Evolutionary conservation across 1,139 yeast genomes (phyloP).

Genomic region (Sugiyamaella paludigena): DNA sequence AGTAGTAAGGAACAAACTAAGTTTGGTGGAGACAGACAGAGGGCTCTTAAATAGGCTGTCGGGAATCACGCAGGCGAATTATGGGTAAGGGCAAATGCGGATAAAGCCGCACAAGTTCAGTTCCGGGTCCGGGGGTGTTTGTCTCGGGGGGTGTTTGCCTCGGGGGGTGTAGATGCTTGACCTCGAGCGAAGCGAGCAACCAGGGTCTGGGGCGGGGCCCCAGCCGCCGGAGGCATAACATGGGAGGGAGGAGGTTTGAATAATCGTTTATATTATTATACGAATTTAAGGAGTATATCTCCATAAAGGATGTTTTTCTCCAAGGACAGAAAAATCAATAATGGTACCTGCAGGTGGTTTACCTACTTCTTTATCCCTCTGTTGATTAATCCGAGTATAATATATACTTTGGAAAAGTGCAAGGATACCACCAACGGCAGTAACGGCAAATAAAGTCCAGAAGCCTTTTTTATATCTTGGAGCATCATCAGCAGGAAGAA

Average conservation of each 20-base stretch:
- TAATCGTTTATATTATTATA: not conserved
- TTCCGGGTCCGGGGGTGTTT: too few relatives aligned
- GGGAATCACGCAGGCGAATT: too few relatives aligned
- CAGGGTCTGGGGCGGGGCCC: not conserved
- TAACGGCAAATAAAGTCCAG: conserved; percentile 16
- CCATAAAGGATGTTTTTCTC: conserved; percentile 18
- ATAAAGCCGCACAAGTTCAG: too few relatives aligned
- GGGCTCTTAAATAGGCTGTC: too few relatives aligned
- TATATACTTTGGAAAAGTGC: conserved; percentile 13
- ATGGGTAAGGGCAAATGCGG: too few relatives aligned
- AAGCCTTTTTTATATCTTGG: conserved; percentile 14
- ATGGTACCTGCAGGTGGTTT: conserved; percentile 15
- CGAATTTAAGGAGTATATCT: conserved; percentile 12
- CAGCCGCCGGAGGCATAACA: not conserved
- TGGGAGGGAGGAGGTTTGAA: too few relatives aligned
- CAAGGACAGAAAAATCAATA: conserved; percentile 16
- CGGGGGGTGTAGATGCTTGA: too few relatives aligned
- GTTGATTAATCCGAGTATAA: conserved; percentile 9
- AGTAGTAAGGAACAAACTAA: too few relatives aligned
- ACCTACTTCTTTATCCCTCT: conserved; percentile 11
- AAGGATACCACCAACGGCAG: conserved; percentile 12
- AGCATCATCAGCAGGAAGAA: conserved; percentile 16
- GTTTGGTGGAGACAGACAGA: too few relatives aligned
- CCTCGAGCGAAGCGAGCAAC: too few relatives aligned
- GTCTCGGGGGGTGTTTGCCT: too few relatives aligned